Evolutionary conservation across 2,329 filamentous ascomycete species (phyloP), one percentile per base, ranked within the genome.

Genomic region (Cytospora chrysosperma): DNA sequence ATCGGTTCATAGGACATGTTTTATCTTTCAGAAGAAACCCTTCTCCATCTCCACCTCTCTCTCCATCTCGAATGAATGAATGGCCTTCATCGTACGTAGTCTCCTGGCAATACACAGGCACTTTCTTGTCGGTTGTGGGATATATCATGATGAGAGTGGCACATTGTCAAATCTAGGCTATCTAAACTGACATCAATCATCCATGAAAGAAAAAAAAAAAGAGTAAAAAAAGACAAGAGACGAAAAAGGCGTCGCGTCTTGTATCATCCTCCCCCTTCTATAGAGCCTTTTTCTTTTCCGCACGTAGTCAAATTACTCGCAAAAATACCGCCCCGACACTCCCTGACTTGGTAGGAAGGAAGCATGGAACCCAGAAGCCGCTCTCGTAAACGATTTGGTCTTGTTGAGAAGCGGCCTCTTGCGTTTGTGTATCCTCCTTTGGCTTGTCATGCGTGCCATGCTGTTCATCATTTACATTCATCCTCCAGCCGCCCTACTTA

Each of bases 161-260:
- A 30, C 57, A 53, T 63, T 27, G 27, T 51, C 37, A 59, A 37
- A 59, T 59, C 56, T 59, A 59, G 50, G 51, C 61, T 59, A 34
- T 63, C 56, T 63, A 63, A 55, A 21, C 50, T 24, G 55, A 58
- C 43, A 56, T 52, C 51, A 52, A 51, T 64, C 62, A 53, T 47
- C 34, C 37, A 26, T 17, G 10, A 27, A 32, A 32, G n/a, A 27
- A 37, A 37, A 55, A 50, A 24, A 34, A 24, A 37, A 49, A 32
- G 28, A 24, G 30, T 3, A 49, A 28, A 8, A 37, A 13, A 12
- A 43, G 15, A 26, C 30, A 28, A 56, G 19, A 47, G 37, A 55
- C 21, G 34, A 10, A 34, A 43, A 30, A 60, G 51, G 37, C 54
- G 58, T 61, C 58, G 51, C 37, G 50, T 56, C 52, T 56, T 56